Evolutionary conservation across 78 protist species (phyloP).

Genomic region (Monocercomonoides exilis): DNA sequence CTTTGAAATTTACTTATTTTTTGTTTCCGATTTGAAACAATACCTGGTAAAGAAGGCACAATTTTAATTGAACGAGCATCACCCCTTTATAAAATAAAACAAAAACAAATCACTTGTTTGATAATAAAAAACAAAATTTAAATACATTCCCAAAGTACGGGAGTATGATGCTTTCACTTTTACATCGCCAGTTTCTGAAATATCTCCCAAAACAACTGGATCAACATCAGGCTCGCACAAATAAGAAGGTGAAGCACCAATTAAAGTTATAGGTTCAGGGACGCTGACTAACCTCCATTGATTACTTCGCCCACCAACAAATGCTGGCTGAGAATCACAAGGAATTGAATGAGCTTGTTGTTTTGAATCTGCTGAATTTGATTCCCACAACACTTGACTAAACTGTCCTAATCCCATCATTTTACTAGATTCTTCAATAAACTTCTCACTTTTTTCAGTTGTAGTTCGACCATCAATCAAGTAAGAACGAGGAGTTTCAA

Average conservation of each 20-base stretch:
- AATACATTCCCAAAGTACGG: too few species aligned
- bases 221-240: background rate
- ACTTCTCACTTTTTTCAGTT: background rate
- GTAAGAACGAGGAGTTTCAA: background rate
- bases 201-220: background rate
- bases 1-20: too few species aligned
- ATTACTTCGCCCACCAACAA: background rate
- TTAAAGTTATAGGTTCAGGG: background rate
- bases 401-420: background rate
- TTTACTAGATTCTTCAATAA: background rate
- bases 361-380: background rate
- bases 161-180: too few species aligned
- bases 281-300: background rate
- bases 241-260: background rate
- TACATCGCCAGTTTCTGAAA: too few species aligned
- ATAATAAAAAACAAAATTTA: too few species aligned
- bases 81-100: too few species aligned
- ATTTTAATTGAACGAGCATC: too few species aligned
- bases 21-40: too few species aligned
- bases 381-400: background rate
- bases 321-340: background rate
- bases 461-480: background rate
- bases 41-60: too few species aligned
- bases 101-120: too few species aligned
- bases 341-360: background rate